Conservation (phyloP, 108 stramenopile species). For the Cyclotella choctawhatcheeana region DNA sequence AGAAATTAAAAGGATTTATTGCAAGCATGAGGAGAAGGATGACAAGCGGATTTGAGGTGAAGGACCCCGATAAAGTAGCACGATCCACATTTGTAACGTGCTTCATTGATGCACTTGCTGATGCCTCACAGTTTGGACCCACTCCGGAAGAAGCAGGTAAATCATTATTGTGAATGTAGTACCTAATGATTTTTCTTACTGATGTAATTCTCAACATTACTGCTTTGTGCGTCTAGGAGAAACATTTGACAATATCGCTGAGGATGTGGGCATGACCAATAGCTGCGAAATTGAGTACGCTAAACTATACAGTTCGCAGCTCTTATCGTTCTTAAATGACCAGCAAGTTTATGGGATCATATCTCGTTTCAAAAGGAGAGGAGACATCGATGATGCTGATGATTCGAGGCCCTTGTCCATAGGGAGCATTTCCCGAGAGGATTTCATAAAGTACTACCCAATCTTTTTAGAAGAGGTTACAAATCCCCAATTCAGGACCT, state of each 20-base stretch:
- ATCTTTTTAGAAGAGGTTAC: slow-evolving; percentile 39
- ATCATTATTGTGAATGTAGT: no score
- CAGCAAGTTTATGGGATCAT: slow-evolving; percentile 40
- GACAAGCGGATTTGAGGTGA: slow-evolving; percentile 9
- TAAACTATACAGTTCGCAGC: slow-evolving; percentile 31
- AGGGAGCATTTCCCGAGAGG: slow-evolving; percentile 23
- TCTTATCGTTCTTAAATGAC: slow-evolving; percentile 52
- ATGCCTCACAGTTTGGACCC: slow-evolving; percentile 21
- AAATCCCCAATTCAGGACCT: not conserved
- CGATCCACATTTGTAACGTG: slow-evolving; percentile 44
- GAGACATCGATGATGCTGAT: not conserved
- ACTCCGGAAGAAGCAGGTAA: slow-evolving; percentile 49
- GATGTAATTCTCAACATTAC: no score
- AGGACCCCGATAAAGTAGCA: slow-evolving; percentile 12
- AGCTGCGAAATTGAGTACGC: slow-evolving; percentile 7
- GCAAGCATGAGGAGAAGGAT: slow-evolving; percentile 17
- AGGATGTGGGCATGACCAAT: slow-evolving; percentile 1
- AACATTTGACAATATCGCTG: slow-evolving; percentile 32
- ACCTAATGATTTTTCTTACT: no score
- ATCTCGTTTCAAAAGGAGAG: not conserved
- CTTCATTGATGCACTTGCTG: slow-evolving; percentile 47
- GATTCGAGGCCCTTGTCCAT: not conserved
- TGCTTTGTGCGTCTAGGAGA: no score
- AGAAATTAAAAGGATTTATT: slow-evolving; percentile 46
- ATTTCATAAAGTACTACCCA: slow-evolving; percentile 52